Base-by-base conservation (phyloP, 176 grass and related monocot genomes). In the Chloris gayana region DNA sequence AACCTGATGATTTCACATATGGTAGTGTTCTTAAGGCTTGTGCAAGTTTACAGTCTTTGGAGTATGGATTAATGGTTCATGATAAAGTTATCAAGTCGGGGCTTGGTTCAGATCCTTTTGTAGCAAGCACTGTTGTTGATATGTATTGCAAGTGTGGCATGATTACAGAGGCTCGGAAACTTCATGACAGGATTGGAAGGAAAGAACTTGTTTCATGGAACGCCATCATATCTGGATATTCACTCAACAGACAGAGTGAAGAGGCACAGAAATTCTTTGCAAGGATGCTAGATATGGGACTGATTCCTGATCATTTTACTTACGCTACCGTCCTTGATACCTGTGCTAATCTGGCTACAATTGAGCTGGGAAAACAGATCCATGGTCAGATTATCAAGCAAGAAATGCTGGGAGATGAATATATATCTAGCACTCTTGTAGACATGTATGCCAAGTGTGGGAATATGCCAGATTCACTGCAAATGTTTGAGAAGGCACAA, bases 381-480 rank as follows among this genome's bases (percentile, higher is more conserved):
- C 91, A 97, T 79, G 80, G 82, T 76, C 89, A 92, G 82, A 92
- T 88, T 49, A 82, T 97, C 77, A 94, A 94, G 83, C 85, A 88
- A 70, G 89, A 94, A 74, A 83, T 94, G 82, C 78, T 81, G 31
- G 85, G 70, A 80, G 94, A 97, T 82, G 84, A 91, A 64, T 97
- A 91, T 79, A 85, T 97, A 77, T 91, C 87, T 7, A 91, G 91
- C 76, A 90, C 89, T 34, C 87, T 97, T 67, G 50, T 97, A 56
- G 94, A 97, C 68, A 90, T 97, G 94, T 94, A 97, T 77, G 91
- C 87, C 34, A 97, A 94, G 81, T 94, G 94, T 45, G 89, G 89
- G 47, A 70, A 84, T 73, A 93, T 90, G 89, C 51, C 85, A 75
- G 82, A 91, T 46, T 87, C 94, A 41, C 80, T 88, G 53, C 54